Base-by-base conservation (phyloP, 148 eudicot genomes). In the Cornus kousa region DNA sequence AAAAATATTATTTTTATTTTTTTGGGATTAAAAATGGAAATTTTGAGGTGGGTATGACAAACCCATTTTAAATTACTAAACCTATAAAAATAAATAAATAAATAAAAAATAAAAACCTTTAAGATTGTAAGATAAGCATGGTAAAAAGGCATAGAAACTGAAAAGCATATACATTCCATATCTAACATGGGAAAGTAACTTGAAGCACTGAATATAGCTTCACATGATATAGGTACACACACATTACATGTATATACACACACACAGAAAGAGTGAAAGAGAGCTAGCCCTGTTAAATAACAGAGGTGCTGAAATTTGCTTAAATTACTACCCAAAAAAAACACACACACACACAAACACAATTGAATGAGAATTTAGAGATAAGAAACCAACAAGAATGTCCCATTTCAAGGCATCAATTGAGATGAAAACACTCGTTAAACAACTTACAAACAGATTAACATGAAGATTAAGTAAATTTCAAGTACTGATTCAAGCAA, bases 401-500 rank as follows among this genome's bases (percentile, higher is more conserved):
- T 67, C 59, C 59, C 59, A 53, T 80, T 74, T 60, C 40, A 77
- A 59, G 37, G 32, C 12, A 67, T 59, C 57, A 46, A 13, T n/a
- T 7, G 24, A 0, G 31, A 70, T 20, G 16, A 53, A 78, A 31
- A 40, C 71, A 23, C 33, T 24, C 40, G 24, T 24, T 71, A 78
- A 65, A 28, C 64, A 65, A 37, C 59, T 71, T 28, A 12, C 81
- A 76, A 53, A 67, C 19, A 67, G 62, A 67, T 28, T 53, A 53
- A 6, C 59, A 10, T 53, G 59, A 53, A 53, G 59, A 10, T 10
- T 14, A 13, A 53, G 59, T 14, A 53, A 53, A 53, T 13, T 10
- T 53, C 17, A 10, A 10, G 0, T 53, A n/a, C n/a, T n/a, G 11
- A n/a, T 57, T 70, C 31, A 23, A 65, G 57, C 31, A 75, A 70